Evolutionary conservation across 2,329 filamentous ascomycete species (phyloP).

Genomic region (Didymella lethalis): DNA sequence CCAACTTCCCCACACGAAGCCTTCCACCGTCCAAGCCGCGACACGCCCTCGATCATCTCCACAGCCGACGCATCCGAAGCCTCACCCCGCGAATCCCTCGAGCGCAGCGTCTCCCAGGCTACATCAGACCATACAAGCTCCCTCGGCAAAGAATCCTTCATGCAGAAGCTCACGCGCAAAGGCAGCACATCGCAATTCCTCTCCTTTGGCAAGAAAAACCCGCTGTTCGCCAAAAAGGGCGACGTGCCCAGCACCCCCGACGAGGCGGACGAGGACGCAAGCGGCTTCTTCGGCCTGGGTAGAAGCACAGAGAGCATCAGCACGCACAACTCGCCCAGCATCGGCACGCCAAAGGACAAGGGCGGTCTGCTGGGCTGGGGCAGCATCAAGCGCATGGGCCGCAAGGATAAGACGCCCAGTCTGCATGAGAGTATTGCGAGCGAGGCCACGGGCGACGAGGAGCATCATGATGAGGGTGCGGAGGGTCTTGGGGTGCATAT

Average conservation of each 20-base stretch:
- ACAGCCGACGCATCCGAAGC: conserved; percentile 47
- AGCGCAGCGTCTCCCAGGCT: conserved; percentile 50
- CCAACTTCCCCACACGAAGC: conserved; percentile 38
- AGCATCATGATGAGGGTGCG: conserved; percentile 39
- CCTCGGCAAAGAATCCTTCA: conserved; percentile 56
- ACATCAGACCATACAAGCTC: conserved; percentile 46
- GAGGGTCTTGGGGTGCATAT: conserved; percentile 22
- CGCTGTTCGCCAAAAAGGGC: conserved; percentile 42
- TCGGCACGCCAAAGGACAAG: conserved; percentile 50
- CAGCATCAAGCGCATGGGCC: conserved; percentile 54
- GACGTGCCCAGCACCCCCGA: conserved; percentile 48
- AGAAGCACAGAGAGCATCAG: conserved; percentile 41
- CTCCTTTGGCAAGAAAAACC: conserved; percentile 50
- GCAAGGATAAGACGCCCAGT: conserved; percentile 56
- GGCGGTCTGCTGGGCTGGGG: conserved; percentile 55
- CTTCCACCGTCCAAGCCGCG: conserved; percentile 51
- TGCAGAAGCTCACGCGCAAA: conserved; percentile 60
- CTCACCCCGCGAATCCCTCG: conserved; percentile 52
- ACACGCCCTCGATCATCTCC: conserved; percentile 54
- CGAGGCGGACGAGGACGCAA: conserved; percentile 51
- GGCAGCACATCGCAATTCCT: conserved; percentile 57
- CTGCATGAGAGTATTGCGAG: conserved; percentile 57
- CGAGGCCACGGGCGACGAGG: conserved; percentile 50
- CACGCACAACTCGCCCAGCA: conserved; percentile 45
- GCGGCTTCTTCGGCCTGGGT: conserved; percentile 33